Conservation (phyloP, 495 filamentous ascomycete species). For the Penicillium canescens region DNA sequence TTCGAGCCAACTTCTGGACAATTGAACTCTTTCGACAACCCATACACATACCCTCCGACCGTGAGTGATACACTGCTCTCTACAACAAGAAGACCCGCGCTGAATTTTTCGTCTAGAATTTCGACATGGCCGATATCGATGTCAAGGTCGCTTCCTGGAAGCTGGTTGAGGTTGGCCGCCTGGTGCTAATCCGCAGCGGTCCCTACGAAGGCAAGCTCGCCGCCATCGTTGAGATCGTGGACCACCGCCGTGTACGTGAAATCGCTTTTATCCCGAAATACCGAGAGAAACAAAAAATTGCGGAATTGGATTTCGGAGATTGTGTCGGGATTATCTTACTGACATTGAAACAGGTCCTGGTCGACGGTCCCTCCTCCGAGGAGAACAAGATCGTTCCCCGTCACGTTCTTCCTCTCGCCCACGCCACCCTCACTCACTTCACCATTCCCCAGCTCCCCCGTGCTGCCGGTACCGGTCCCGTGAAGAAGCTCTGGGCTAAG, state of each 20-base stretch:
- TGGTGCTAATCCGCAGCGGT: conserved; percentile 79
- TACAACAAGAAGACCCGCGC: conserved; percentile 16
- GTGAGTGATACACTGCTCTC: conserved; percentile 36
- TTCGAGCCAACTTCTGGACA: conserved; percentile 44
- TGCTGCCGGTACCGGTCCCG: conserved; percentile 75
- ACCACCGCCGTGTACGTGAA: conserved; percentile 96
- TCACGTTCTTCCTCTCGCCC: conserved; percentile 74
- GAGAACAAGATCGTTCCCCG: conserved; percentile 75
- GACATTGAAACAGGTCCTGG: conserved; percentile 70
- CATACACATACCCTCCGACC: conserved; percentile 44
- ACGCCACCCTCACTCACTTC: conserved; percentile 86
- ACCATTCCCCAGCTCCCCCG: conserved; percentile 86
- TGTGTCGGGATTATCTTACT: conserved; percentile 26
- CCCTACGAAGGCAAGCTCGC: conserved; percentile 84
- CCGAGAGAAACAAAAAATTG: not conserved
- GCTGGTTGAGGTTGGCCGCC: conserved; percentile 94
- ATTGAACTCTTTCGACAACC: conserved; percentile 50
- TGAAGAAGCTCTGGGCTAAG: conserved; percentile 84
- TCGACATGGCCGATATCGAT: conserved; percentile 66
- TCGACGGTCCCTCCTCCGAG: conserved; percentile 87
- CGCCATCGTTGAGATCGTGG: conserved; percentile 96
- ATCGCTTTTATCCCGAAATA: conserved; percentile 12
- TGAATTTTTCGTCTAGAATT: conserved; percentile 30
- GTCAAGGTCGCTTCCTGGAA: conserved; percentile 81
- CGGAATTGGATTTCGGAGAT: conserved; percentile 11